A percentile compares a stretch with the other conserved stretches of the same genome.
Evolutionary conservation across 352 stramenopile genomes (phyloP).

Genomic region (Globisporangium alternatum): DNA sequence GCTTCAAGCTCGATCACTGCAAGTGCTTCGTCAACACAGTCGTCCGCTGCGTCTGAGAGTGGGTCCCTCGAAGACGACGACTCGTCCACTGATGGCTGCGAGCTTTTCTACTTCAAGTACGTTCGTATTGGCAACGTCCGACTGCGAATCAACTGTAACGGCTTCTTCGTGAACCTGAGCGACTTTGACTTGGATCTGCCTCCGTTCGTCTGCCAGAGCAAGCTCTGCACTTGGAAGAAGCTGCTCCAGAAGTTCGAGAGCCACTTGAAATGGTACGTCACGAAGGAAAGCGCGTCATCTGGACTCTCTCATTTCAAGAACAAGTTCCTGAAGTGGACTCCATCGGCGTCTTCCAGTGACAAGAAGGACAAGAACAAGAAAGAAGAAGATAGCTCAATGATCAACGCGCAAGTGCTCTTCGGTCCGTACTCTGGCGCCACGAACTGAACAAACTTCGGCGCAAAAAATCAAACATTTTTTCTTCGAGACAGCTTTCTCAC

Average conservation of each 20-base stretch:
- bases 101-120: constrained; percentile 88
- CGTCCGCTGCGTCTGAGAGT: constrained; percentile 9
- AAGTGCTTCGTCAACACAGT: constrained; percentile 11
- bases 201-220: constrained; percentile 77
- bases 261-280: constrained; percentile 80
- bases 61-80: constrained; percentile 52
- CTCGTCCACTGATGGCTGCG: constrained; percentile 46
- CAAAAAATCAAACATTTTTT: not conserved
- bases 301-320: constrained; percentile 86
- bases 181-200: constrained; percentile 77
- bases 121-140: constrained; percentile 77
- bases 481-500: not conserved
- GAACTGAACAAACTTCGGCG: constrained; percentile 15
- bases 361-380: constrained; percentile 73
- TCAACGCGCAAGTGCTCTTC: constrained; percentile 75
- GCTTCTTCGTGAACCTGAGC: constrained; percentile 84
- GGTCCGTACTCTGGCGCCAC: constrained; percentile 61
- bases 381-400: constrained; percentile 47
- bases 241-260: constrained; percentile 82
- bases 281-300: constrained; percentile 77
- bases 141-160: constrained; percentile 79
- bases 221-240: constrained; percentile 80
- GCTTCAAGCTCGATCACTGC: not conserved
- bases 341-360: constrained; percentile 35
- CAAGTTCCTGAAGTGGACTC: constrained; percentile 80